Evolutionary conservation across 768 basidiomycete species (phyloP).

Genomic region (Pilatotrama ljubarskyi): DNA sequence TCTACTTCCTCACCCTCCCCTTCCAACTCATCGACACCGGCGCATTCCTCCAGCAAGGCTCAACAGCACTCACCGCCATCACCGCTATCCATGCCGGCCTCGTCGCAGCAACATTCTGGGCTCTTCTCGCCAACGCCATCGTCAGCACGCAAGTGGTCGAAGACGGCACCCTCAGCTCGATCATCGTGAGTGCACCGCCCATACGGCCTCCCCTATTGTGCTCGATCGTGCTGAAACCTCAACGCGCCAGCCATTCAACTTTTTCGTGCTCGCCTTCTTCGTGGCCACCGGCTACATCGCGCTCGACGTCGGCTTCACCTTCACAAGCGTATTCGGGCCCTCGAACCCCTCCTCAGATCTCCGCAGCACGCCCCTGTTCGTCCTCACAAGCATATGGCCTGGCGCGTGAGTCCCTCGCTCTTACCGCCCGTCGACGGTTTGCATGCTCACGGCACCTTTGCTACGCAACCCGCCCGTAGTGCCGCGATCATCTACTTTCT

Average conservation of each 20-base stretch:
- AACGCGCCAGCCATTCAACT: slow-evolving; percentile 55
- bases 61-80: slow-evolving; percentile 64
- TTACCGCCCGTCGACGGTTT: background rate
- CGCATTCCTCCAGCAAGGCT: slow-evolving; percentile 76
- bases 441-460: slow-evolving; percentile 4
- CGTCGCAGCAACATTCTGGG: slow-evolving; percentile 79
- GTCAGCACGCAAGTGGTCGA: slow-evolving; percentile 91
- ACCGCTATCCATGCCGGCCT: slow-evolving; percentile 80
- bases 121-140: slow-evolving; percentile 71
- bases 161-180: slow-evolving; percentile 72
- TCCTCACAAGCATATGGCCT: slow-evolving; percentile 80
- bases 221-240: background rate
- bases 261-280: slow-evolving; percentile 61
- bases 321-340: slow-evolving; percentile 62
- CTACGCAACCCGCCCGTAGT: slow-evolving; percentile 34
- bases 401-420: slow-evolving; percentile 51
- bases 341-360: slow-evolving; percentile 58
- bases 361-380: slow-evolving; percentile 73
- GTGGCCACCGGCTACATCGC: slow-evolving; percentile 79
- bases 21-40: slow-evolving; percentile 84
- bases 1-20: slow-evolving; percentile 72
- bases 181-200: slow-evolving; percentile 1
- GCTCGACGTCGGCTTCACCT: slow-evolving; percentile 73
- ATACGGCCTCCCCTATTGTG: background rate
- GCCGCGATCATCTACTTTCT: slow-evolving; percentile 68